Percentiles rank a stretch among this genome's conserved stretches.
Conservation (phyloP, 2,329 filamentous ascomycete species). For the Exophiala aquamarina region DNA sequence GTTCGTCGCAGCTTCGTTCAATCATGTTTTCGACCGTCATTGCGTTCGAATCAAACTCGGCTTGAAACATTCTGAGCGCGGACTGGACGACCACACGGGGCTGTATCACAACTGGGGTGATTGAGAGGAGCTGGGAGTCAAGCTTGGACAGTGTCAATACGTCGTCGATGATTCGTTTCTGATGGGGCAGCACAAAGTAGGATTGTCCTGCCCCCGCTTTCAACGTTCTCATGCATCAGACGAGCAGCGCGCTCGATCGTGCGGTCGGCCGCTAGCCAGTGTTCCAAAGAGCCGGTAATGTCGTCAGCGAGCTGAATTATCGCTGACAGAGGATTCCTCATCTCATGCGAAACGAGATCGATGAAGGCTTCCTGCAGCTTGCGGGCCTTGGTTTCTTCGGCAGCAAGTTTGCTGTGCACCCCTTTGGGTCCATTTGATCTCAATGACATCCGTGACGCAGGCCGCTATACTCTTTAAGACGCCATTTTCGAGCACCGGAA, state of each 20-base stretch:
- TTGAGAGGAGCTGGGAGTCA: conserved; percentile 69
- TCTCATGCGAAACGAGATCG: conserved; percentile 63
- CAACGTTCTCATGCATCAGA: conserved; percentile 61
- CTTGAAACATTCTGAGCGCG: conserved; percentile 74
- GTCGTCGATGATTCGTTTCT: conserved; percentile 74
- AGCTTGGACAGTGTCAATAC: conserved; percentile 73
- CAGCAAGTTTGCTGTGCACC: conserved; percentile 43
- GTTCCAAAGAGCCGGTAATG: conserved; percentile 45
- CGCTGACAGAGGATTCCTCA: conserved; percentile 58
- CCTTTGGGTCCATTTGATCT: conserved; percentile 25
- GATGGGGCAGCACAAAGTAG: conserved; percentile 73
- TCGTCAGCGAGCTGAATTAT: conserved; percentile 61
- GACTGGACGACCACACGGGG: conserved; percentile 65
- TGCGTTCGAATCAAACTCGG: conserved; percentile 52
- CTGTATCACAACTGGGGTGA: conserved; percentile 68
- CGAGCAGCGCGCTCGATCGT: conserved; percentile 20
- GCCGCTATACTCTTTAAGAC: conserved; percentile 32
- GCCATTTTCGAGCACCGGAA: conserved; percentile 30
- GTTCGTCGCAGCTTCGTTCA: conserved; percentile 6
- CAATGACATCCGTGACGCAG: conserved; percentile 40
- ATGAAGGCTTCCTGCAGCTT: conserved; percentile 71
- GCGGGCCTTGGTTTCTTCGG: conserved; percentile 22
- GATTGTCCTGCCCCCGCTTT: conserved; percentile 75
- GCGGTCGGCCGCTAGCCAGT: conserved; percentile 20
- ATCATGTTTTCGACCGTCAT: conserved; percentile 14